Evolutionary conservation across 305 asterid genomes (phyloP).

Genomic region (Plantago lanceolata): DNA sequence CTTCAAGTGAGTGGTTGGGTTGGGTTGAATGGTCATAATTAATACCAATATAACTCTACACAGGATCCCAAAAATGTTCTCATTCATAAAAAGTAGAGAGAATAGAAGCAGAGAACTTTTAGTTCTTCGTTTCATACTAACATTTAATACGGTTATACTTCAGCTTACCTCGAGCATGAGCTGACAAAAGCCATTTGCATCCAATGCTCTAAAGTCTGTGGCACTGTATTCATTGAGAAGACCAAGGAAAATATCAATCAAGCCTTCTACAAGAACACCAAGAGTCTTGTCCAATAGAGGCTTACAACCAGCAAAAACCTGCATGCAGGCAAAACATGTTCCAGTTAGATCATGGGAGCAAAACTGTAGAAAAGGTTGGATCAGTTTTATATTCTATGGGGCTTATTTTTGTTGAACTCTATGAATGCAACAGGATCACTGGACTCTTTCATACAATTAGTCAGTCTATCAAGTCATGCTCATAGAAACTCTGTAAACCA

Average conservation of each 20-base stretch:
- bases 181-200: conserved; percentile 90
- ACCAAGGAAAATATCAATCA: conserved; percentile 78
- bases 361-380: conserved; percentile 11
- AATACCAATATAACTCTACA: too few species aligned
- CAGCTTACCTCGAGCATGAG: conserved; percentile 87
- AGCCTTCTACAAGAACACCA: conserved; percentile 94
- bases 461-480: not conserved
- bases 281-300: conserved; percentile 87
- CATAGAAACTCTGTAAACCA: conserved; percentile 15
- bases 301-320: conserved; percentile 96
- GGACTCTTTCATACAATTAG: not conserved
- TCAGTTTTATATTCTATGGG: not conserved
- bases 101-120: not conserved
- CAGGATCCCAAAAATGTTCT: too few species aligned
- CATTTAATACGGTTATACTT: conserved; percentile 4
- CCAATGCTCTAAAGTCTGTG: conserved; percentile 70
- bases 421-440: not conserved
- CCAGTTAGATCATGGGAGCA: conserved; percentile 15
- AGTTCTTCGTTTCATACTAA: too few species aligned
- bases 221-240: conserved; percentile 66
- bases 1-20: not conserved
- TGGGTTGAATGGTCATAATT: too few species aligned
- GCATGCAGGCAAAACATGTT: conserved; percentile 25
- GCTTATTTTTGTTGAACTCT: conserved; percentile 9
- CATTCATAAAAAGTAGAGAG: not conserved